Evolutionary conservation across 345 rosid species (phyloP).

Genomic region (Eucalyptus pauciflora): DNA sequence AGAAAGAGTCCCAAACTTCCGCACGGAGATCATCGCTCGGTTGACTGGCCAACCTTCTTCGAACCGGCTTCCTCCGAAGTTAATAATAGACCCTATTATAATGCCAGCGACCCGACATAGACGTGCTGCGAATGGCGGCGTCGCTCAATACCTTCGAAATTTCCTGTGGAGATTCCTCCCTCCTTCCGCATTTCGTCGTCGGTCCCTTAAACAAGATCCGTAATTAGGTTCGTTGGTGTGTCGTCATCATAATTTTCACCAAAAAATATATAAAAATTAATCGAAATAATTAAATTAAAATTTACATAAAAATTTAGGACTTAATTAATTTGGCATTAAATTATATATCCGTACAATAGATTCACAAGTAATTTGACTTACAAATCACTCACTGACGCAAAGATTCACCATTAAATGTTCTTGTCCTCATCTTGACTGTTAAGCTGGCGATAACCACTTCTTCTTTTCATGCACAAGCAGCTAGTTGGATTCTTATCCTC

Average conservation of each 20-base stretch:
- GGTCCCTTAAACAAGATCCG: neutral
- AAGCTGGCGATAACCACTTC: neutral
- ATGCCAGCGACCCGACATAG: neutral
- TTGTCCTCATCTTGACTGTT: neutral
- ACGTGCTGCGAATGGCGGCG: neutral
- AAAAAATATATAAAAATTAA: too few relatives aligned
- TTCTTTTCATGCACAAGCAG: neutral
- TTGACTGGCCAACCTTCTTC: neutral
- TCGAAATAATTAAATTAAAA: too few relatives aligned
- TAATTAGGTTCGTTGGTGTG: neutral
- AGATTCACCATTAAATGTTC: neutral
- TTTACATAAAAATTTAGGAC: neutral
- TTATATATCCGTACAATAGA: fast-evolving
- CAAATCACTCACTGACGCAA: neutral
- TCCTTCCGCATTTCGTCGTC: neutral
- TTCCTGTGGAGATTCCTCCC: neutral
- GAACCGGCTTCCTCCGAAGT: neutral
- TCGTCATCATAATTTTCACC: neutral
- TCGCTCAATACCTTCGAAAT: neutral
- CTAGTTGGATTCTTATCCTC: neutral
- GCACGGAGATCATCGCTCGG: neutral
- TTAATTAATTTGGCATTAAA: too few relatives aligned
- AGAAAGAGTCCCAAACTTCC: neutral
- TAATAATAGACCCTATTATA: neutral
- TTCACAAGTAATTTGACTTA: neutral